Evolutionary conservation across 2,329 filamentous ascomycete species (phyloP).

Genomic region (Thielaviopsis populi): DNA sequence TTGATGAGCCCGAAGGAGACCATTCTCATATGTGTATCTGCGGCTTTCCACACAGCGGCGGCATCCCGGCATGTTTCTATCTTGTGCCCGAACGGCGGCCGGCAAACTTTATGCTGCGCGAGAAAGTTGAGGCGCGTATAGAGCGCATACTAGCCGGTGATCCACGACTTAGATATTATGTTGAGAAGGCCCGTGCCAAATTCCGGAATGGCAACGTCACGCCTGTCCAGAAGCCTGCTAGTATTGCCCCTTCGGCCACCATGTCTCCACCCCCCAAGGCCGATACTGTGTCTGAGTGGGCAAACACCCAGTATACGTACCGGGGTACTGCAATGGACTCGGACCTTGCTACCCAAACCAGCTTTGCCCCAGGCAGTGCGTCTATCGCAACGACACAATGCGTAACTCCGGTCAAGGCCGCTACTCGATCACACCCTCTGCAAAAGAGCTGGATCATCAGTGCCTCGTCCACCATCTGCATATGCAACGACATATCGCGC

Average conservation of each 20-base stretch:
- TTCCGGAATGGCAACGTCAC: background rate
- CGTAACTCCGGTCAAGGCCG: background rate
- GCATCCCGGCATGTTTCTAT: constrained; percentile 13
- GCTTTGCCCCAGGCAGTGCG: background rate
- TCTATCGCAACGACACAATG: background rate
- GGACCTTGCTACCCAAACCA: background rate
- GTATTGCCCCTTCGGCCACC: background rate
- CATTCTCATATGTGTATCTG: constrained; percentile 11
- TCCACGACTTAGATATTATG: background rate
- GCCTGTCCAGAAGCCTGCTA: background rate
- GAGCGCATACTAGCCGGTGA: background rate
- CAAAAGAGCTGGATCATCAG: constrained; percentile 16
- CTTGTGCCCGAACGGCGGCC: constrained; percentile 13
- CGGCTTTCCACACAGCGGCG: constrained; percentile 10
- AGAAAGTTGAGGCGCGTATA: constrained; percentile 1
- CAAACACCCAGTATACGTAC: background rate
- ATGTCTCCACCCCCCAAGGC: background rate
- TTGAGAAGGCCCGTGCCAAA: constrained; percentile 11
- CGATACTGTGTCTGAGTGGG: background rate
- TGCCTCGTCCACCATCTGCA: constrained; percentile 11
- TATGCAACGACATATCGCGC: constrained; percentile 13
- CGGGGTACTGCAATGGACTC: background rate
- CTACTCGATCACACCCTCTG: background rate
- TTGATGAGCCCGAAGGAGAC: constrained; percentile 5
- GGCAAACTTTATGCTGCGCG: background rate